Percentiles rank a stretch among this genome's conserved stretches.
Conservation (phyloP, 2,329 filamentous ascomycete genomes). For the Aspergillus aculeatus region DNA sequence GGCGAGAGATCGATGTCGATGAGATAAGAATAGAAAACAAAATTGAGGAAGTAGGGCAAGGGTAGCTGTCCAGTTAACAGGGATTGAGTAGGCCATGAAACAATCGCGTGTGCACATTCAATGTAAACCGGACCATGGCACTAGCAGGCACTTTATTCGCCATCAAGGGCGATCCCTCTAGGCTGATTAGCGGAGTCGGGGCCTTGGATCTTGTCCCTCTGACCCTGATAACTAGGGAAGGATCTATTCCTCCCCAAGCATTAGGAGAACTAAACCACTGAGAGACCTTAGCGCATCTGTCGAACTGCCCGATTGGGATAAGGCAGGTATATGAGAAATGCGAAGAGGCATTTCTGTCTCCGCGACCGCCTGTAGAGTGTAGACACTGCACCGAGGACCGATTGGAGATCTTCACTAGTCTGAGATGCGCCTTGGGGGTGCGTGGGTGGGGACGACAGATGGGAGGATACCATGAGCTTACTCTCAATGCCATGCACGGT, state of each 20-base stretch:
- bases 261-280: slow-evolving; percentile 12
- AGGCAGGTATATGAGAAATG: slow-evolving; percentile 3
- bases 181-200: neutral
- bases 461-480: neutral
- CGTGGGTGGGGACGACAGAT: neutral
- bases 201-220: neutral
- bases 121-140: neutral
- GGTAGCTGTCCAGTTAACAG: neutral
- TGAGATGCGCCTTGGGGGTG: neutral
- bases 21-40: neutral
- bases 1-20: neutral
- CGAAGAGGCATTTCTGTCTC: neutral
- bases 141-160: neutral
- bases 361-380: neutral
- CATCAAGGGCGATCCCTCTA: slow-evolving; percentile 5
- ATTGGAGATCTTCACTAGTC: too few species aligned
- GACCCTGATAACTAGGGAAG: neutral
- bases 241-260: neutral
- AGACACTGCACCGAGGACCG: too few species aligned
- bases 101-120: neutral
- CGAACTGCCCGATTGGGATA: slow-evolving; percentile 13
- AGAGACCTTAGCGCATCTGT: slow-evolving; percentile 15
- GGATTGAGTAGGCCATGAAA: neutral
- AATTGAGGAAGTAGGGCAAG: neutral
- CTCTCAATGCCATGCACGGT: neutral